A percentile compares a stretch with the other conserved stretches of the same genome.
These are phyloP conservation scores for Neurospora sp. DNA, from an alignment of 495 filamentous ascomycete genomes.

Conservation along the genomic window DNA sequence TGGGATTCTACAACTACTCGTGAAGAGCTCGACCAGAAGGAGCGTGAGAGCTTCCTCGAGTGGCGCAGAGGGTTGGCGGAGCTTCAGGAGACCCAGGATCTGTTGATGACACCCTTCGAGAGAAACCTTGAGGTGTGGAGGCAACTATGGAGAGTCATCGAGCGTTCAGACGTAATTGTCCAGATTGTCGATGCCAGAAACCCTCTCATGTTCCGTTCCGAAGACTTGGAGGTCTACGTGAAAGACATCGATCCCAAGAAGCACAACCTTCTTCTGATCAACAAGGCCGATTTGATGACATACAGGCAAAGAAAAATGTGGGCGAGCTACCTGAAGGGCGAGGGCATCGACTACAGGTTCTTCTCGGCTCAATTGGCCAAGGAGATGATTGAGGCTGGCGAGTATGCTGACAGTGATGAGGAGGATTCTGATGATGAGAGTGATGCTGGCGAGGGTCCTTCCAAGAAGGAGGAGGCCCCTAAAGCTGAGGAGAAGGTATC, in stretches of 20 bases:
- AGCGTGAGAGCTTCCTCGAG: slow-evolving; percentile 70
- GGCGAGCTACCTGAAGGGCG: slow-evolving; percentile 78
- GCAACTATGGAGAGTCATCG: slow-evolving; percentile 97
- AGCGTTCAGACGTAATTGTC: slow-evolving; percentile 89
- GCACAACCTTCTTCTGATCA: slow-evolving; percentile 86
- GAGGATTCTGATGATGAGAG: slow-evolving; percentile 14
- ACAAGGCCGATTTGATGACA: slow-evolving; percentile 99
- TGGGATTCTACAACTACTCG: slow-evolving; percentile 84
- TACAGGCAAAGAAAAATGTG: slow-evolving; percentile 71
- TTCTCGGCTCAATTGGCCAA: slow-evolving; percentile 92
- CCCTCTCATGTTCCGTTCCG: slow-evolving; percentile 85
- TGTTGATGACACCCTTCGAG: slow-evolving; percentile 98
- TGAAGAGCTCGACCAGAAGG: slow-evolving; percentile 65
- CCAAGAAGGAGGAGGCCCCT: slow-evolving; percentile 11
- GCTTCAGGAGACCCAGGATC: slow-evolving; percentile 81
- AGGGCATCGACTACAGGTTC: slow-evolving; percentile 80
- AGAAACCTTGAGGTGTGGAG: slow-evolving; percentile 97
- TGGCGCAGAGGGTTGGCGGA: slow-evolving; percentile 91
- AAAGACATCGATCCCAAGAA: slow-evolving; percentile 84
- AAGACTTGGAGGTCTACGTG: slow-evolving; percentile 89
- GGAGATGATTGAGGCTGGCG: slow-evolving; percentile 65
- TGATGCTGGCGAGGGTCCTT: slow-evolving; percentile 24
- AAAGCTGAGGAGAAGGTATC: slow-evolving; percentile 31
- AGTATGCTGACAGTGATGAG: slow-evolving; percentile 35
- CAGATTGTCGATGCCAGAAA: slow-evolving; percentile 98